These are phyloP conservation scores for Tagetes erecta DNA, from an alignment of 129 eudicot genomes.

Conservation along the genomic window DNA sequence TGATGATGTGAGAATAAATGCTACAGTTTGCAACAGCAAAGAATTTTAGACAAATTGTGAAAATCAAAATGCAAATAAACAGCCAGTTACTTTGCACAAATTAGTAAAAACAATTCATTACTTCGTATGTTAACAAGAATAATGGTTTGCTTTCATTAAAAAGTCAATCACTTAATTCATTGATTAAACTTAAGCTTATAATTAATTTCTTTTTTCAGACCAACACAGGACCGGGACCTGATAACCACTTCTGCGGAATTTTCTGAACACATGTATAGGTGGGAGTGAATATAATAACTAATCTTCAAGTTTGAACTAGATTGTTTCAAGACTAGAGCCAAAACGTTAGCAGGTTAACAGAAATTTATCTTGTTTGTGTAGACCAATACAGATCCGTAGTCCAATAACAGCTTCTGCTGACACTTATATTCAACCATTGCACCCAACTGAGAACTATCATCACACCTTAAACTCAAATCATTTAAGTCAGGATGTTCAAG, in stretches of 20 bases:
- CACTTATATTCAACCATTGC: slow-evolving; percentile 23
- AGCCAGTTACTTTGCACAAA: background rate
- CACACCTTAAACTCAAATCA: slow-evolving; percentile 32
- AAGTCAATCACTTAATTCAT: background rate
- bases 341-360: slow-evolving; percentile 19
- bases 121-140: slow-evolving; percentile 7
- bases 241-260: slow-evolving; percentile 31
- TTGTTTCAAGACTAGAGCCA: slow-evolving; percentile 7
- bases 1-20: slow-evolving; percentile 13
- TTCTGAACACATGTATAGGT: slow-evolving; percentile 31
- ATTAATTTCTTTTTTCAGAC: slow-evolving; percentile 41
- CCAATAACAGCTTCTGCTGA: slow-evolving; percentile 42
- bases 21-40: slow-evolving; percentile 8
- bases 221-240: slow-evolving; percentile 38
- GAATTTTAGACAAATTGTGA: background rate
- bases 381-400: slow-evolving; percentile 49
- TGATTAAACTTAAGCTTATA: slow-evolving; percentile 4
- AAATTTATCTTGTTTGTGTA: slow-evolving; percentile 37
- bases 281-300: slow-evolving; percentile 15
- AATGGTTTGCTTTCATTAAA: background rate
- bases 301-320: slow-evolving; percentile 12
- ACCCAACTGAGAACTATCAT: slow-evolving; percentile 28
- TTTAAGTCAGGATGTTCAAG: slow-evolving; percentile 41
- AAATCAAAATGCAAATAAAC: background rate
- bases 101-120: background rate